A percentile compares a stretch with the other conserved stretches of the same genome.
Conservation (phyloP, 2,329 filamentous ascomycete genomes). For the Fusarium setosum region DNA sequence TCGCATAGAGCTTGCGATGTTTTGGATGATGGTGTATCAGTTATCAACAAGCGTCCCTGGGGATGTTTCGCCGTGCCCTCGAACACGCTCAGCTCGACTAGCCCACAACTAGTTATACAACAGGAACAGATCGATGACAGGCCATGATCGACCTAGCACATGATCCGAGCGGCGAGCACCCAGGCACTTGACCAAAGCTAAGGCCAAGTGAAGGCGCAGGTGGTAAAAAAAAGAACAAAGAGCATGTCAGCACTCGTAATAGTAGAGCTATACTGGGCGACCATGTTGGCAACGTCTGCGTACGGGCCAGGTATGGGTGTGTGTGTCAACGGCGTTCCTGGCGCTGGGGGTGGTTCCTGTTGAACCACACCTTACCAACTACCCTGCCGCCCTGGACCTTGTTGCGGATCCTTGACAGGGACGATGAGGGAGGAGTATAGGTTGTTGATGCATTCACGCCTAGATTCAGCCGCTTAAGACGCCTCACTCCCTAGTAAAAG, state of each 20-base stretch:
- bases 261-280: conserved; percentile 6
- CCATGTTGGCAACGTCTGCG: conserved; percentile 19
- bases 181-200: conserved; percentile 16
- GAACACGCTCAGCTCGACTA: conserved; percentile 33
- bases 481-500: conserved; percentile 3
- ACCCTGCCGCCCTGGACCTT: conserved; percentile 20
- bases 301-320: conserved; percentile 8
- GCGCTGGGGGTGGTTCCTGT: conserved; percentile 11
- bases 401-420: conserved; percentile 26
- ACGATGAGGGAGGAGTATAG: conserved; percentile 17
- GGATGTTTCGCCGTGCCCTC: conserved; percentile 36
- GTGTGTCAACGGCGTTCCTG: conserved; percentile 13
- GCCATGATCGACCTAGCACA: conserved; percentile 17
- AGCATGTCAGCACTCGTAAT: conserved; percentile 12
- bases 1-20: conserved; percentile 40
- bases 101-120: conserved; percentile 31
- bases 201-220: conserved; percentile 4
- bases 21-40: conserved; percentile 34
- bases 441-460: conserved; percentile 7
- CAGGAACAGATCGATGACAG: conserved; percentile 2
- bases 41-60: conserved; percentile 33
- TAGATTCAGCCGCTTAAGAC: neutral
- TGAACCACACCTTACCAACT: conserved; percentile 22
- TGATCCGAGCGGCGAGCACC: conserved; percentile 7
- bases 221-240: conserved; percentile 15